phyloP scores from a whole-genome alignment of 2,329 filamentous ascomycete genomes.

The Rasamsonia emersonii region DNA sequence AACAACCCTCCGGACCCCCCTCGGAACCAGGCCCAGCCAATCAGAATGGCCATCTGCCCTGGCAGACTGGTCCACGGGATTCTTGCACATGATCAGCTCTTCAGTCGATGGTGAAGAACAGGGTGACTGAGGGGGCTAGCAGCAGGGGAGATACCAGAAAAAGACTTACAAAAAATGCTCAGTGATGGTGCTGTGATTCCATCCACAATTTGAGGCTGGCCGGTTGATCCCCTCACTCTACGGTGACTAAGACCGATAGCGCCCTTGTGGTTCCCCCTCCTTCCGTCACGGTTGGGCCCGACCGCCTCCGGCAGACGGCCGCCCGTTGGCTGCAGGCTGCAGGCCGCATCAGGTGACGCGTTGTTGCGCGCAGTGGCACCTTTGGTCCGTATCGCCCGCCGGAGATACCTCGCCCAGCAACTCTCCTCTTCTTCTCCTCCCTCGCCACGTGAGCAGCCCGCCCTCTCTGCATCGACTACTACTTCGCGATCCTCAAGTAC shows the following conservation, averaged over 20 bases:
- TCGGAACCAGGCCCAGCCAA: constrained; percentile 17
- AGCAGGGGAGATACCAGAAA: too few species aligned
- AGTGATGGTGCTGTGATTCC: too few species aligned
- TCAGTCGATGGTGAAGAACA: not conserved
- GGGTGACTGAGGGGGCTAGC: too few species aligned
- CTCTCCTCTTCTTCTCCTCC: constrained; percentile 15
- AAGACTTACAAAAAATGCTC: not conserved
- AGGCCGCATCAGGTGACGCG: constrained; percentile 23
- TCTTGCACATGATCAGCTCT: constrained; percentile 26
- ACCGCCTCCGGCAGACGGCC: not conserved
- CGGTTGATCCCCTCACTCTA: too few species aligned
- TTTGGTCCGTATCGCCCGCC: constrained; percentile 14
- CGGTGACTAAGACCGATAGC: too few species aligned
- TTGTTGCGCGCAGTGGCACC: constrained; percentile 12
- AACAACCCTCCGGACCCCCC: constrained; percentile 2
- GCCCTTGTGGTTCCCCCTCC: too few species aligned
- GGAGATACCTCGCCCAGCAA: constrained; percentile 15
- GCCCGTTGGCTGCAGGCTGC: constrained; percentile 6
- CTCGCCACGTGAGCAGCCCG: constrained; percentile 34
- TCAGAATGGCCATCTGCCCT: constrained; percentile 5
- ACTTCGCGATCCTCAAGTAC: constrained; percentile 18
- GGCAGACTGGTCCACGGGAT: constrained; percentile 29
- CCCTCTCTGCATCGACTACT: constrained; percentile 18
- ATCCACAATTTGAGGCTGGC: not conserved
- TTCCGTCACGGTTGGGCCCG: too few species aligned